These are phyloP conservation scores for Dipteronia dyeriana DNA, from an alignment of 345 rosid genomes.

Conservation along the genomic window DNA sequence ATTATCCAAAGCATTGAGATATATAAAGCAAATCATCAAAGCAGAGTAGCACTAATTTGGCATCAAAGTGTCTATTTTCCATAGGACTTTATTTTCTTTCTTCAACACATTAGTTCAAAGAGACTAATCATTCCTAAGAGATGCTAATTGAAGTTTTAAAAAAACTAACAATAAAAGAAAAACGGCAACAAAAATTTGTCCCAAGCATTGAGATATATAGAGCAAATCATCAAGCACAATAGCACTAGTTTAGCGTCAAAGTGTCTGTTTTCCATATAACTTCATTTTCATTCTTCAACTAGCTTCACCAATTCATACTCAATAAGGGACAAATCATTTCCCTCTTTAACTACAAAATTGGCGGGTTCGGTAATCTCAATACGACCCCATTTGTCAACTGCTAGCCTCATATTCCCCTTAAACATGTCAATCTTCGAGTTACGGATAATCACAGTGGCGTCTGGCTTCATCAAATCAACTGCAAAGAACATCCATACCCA, in stretches of 20 bases:
- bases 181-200: neutral
- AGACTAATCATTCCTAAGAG: too few relatives aligned
- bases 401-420: slow-evolving; percentile 57
- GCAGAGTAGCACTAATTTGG: too few relatives aligned
- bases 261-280: too few relatives aligned
- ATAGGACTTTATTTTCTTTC: too few relatives aligned
- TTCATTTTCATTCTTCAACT: slow-evolving; percentile 37
- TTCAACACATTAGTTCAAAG: too few relatives aligned
- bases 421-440: slow-evolving; percentile 64
- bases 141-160: too few relatives aligned
- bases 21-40: too few relatives aligned
- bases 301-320: slow-evolving; percentile 61
- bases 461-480: slow-evolving; percentile 55
- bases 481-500: slow-evolving; percentile 8
- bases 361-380: slow-evolving; percentile 42
- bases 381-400: slow-evolving; percentile 66
- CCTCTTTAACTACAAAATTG: slow-evolving; percentile 40
- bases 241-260: neutral
- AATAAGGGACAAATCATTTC: slow-evolving; percentile 46
- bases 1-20: too few relatives aligned
- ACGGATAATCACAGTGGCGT: slow-evolving; percentile 43
- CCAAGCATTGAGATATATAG: neutral
- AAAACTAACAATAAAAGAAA: neutral
- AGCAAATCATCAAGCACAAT: neutral
- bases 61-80: too few relatives aligned